Conservation (phyloP, 768 basidiomycete genomes). For the Calvatia gigantea region DNA sequence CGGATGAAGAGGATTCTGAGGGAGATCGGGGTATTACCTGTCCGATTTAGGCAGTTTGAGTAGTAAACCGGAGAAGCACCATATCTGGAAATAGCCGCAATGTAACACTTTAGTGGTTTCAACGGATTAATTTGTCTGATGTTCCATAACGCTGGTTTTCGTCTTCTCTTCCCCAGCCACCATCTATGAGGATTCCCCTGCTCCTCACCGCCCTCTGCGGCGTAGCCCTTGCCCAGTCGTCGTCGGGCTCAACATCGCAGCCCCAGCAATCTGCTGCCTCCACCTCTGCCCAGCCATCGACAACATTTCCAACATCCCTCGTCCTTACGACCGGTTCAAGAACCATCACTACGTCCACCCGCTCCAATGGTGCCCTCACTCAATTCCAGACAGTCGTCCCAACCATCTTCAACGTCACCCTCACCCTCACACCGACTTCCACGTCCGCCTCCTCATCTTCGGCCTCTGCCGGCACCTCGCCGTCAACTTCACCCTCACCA, state of each 20-base stretch:
- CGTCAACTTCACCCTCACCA: conserved; percentile 44
- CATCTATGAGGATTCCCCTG: conserved; percentile 18
- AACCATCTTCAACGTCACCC: conserved; percentile 60
- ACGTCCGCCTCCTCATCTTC: conserved; percentile 33
- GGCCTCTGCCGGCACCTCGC: conserved; percentile 34
- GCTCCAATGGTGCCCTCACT: conserved; percentile 44
- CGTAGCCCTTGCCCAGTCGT: conserved; percentile 19
- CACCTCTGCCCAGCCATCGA: conserved; percentile 18
- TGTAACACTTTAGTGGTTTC: conserved; percentile 5
- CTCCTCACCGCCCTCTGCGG: conserved; percentile 17
- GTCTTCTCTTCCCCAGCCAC: conserved; percentile 12
- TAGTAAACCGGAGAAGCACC: conserved; percentile 18
- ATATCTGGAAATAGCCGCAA: conserved; percentile 1
- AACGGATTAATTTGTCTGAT: conserved; percentile 11
- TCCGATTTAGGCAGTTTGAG: conserved; percentile 51
- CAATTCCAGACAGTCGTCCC: conserved; percentile 54
- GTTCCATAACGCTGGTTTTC: conserved; percentile 6
- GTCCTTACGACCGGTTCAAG: conserved; percentile 46
- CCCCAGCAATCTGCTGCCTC: conserved; percentile 12
- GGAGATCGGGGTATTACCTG: conserved; percentile 40
- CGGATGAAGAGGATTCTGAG: conserved; percentile 43
- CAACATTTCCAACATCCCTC: conserved; percentile 43
- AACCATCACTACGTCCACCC: conserved; percentile 48
- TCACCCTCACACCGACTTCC: conserved; percentile 44
- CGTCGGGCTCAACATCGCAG: background rate